Base-by-base conservation (phyloP, 257 asterid species). In the Nicotiana paniculata region DNA sequence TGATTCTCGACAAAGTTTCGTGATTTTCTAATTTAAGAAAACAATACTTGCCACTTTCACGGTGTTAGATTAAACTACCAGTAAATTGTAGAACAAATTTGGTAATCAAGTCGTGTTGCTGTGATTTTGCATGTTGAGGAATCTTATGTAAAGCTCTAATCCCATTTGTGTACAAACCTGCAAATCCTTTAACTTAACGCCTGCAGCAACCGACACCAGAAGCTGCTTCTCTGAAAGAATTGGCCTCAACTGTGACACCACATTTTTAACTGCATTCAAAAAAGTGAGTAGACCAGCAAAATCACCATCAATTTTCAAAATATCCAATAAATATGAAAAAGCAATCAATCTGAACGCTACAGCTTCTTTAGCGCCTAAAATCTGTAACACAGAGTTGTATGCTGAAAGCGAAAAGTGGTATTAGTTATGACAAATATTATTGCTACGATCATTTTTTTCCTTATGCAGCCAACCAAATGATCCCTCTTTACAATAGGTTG, bases 141-240 rank as follows among this genome's bases (percentile, higher is more conserved):
- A 53, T 58, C 6, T 32, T 55, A 75, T 18, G 6, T 72, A 62
- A 16, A 30, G 9, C 68, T 77, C 63, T 48, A 26, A 48, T 55
- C 9, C 69, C 64, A 76, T 35, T 72, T 82, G 17, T 9, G 81
- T n/a, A 88, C 88, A 74, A 85, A 96, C 98, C 97, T 96, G 97
- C 81, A 96, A 89, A 88, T 94, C 97, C 85, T 92, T 94, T 81
- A 93, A 85, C 88, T 92, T 94, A 77, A 94, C 90, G 18, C 97
- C 99, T n/a, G 98, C 99, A 87, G 80, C 97, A 89, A 96, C 97
- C 13, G 99, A 93, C 55, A 96, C 98, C 88, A 96, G 84, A 83
- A 96, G 92, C 85, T 94, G 84, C 86, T 90, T 92, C 88, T 92
- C 92, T 18, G 98, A 89, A 67, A 96, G 91, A 79, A 85, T 81